Evolutionary conservation across 2,329 filamentous ascomycete genomes (phyloP).

Genomic region (Drechslerella coelobrocha): DNA sequence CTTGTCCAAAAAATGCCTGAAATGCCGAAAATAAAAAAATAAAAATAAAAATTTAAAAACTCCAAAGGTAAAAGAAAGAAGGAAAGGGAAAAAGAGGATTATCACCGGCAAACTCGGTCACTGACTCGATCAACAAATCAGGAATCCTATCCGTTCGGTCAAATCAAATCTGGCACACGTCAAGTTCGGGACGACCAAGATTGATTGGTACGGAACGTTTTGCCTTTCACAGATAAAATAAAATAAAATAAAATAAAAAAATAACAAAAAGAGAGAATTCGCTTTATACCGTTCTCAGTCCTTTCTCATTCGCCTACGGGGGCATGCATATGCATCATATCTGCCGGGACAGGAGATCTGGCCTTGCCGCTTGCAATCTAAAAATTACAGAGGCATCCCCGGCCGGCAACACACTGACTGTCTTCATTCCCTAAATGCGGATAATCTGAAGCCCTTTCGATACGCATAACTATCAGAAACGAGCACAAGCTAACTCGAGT

Average conservation of each 20-base stretch:
- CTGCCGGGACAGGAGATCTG: conserved; percentile 35
- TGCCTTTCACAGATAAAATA: conserved; percentile 41
- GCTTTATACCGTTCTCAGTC: conserved; percentile 14
- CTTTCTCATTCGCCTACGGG: conserved; percentile 28
- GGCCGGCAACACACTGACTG: background rate
- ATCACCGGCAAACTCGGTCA: background rate
- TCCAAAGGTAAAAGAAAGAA: too few relatives aligned
- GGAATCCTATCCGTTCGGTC: conserved; percentile 16
- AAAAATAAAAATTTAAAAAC: too few relatives aligned
- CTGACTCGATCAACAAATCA: conserved; percentile 9
- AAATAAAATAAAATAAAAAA: too few relatives aligned
- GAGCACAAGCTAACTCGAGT: background rate
- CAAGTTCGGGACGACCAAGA: conserved; percentile 28
- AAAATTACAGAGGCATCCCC: background rate
- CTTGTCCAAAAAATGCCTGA: background rate
- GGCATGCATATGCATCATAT: conserved; percentile 10
- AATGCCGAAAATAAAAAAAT: background rate
- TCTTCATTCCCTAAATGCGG: background rate
- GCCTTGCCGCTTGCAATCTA: conserved; percentile 24
- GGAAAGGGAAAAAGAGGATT: background rate
- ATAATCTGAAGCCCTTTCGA: background rate
- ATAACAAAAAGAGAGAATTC: too few relatives aligned
- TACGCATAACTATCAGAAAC: background rate
- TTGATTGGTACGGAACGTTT: conserved; percentile 37
- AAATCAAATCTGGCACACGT: conserved; percentile 38